Conservation (phyloP, 768 basidiomycete genomes). For the Pleurotus djamor region DNA sequence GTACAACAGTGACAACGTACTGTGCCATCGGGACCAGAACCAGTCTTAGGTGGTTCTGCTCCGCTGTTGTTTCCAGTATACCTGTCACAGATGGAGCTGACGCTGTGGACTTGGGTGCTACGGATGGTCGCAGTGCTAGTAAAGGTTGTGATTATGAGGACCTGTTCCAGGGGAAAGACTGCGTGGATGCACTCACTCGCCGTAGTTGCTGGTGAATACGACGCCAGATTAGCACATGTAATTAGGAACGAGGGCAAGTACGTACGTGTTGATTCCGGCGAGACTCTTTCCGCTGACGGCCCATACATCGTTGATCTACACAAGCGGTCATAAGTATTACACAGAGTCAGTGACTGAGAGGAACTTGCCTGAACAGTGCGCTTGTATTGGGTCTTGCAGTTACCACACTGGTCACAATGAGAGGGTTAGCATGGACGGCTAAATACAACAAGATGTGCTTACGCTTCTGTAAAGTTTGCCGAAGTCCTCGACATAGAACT, state of each 20-base stretch:
- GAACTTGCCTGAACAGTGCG: constrained; percentile 18
- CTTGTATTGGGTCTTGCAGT: constrained; percentile 26
- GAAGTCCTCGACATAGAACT: constrained; percentile 39
- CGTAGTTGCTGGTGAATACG: constrained; percentile 24
- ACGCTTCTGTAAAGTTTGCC: constrained; percentile 36
- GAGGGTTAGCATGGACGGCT: neutral
- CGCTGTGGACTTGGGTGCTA: constrained; percentile 24
- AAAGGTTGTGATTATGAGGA: neutral
- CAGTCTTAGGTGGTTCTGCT: constrained; percentile 24
- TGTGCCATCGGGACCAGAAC: constrained; percentile 28
- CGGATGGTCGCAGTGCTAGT: constrained; percentile 28
- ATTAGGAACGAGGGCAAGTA: neutral
- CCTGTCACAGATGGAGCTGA: constrained; percentile 28
- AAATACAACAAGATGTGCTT: constrained; percentile 4
- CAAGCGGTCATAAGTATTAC: neutral
- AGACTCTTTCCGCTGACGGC: constrained; percentile 26
- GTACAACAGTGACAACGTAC: constrained; percentile 12
- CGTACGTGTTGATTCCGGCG: constrained; percentile 31
- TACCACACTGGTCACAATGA: constrained; percentile 23
- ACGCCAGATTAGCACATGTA: neutral
- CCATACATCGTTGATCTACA: constrained; percentile 28
- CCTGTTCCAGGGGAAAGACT: too few species aligned
- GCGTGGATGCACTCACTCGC: constrained; percentile 23
- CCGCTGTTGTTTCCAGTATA: constrained; percentile 27
- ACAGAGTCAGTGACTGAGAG: neutral